Percentiles rank a stretch among this genome's conserved stretches.
Conservation (phyloP, 116 monocot genomes). For the Dioscorea cayenensis region DNA sequence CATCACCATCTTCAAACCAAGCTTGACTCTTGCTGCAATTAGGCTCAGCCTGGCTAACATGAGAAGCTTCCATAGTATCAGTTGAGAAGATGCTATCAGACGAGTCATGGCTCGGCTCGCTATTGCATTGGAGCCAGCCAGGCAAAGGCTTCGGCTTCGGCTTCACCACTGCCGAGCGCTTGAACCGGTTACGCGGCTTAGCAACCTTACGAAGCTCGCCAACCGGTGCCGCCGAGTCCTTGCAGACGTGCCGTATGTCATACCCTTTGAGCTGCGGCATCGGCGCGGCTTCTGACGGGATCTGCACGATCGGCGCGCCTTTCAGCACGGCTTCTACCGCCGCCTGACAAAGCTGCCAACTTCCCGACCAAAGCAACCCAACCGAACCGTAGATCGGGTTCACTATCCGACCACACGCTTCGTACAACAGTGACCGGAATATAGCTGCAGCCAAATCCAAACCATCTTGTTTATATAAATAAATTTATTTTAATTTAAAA, state of each 20-base stretch:
- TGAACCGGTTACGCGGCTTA: slow-evolving; percentile 24
- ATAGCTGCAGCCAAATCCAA: slow-evolving; percentile 29
- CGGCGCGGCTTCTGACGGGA: slow-evolving; percentile 22
- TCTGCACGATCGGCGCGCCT: slow-evolving; percentile 39
- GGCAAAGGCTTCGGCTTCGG: neutral
- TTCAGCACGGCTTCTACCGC: slow-evolving; percentile 70
- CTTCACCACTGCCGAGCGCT: slow-evolving; percentile 12
- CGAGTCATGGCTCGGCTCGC: neutral
- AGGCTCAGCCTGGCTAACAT: slow-evolving; percentile 8
- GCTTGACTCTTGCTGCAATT: neutral
- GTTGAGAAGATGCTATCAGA: slow-evolving; percentile 3
- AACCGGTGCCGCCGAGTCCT: neutral
- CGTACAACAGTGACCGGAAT: slow-evolving; percentile 73
- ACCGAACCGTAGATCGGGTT: slow-evolving; percentile 81
- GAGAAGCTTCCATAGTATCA: slow-evolving; percentile 4
- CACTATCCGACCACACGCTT: slow-evolving; percentile 73
- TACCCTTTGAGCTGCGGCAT: slow-evolving; percentile 28
- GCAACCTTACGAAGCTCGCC: slow-evolving; percentile 16
- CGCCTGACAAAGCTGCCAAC: slow-evolving; percentile 65
- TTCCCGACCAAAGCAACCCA: slow-evolving; percentile 56
- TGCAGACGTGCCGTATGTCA: slow-evolving; percentile 66
- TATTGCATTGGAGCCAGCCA: slow-evolving; percentile 3
- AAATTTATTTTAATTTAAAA: too few species aligned
- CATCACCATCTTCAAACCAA: neutral
- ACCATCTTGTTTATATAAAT: too few species aligned